Base-by-base conservation (phyloP, 805 yeast species). In the Candida broadrunensis region DNA sequence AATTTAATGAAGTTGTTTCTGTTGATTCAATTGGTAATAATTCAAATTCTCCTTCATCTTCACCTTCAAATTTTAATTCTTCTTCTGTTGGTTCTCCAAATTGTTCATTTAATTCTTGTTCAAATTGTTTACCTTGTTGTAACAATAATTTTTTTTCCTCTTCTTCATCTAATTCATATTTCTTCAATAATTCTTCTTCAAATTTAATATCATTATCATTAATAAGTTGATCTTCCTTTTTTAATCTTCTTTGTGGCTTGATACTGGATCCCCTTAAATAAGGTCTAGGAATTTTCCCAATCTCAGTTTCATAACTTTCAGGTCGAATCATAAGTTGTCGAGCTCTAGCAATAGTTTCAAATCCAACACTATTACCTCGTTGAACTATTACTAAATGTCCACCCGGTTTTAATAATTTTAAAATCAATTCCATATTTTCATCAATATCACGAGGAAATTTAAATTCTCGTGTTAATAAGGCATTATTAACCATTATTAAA, bases 261-360 rank as follows among this genome's bases (percentile, higher is more conserved):
- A 56, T 47, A 1, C 65, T 48, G 0, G 79, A 70, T 1, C 82
- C 81, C 26, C 75, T 70, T 30, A 74, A 67, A 61, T 81, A 85
- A 1, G 87, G 85, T 50, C 89, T 69, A 24, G 93, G 89, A 24
- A 81, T 73, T 52, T 83, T 83, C 0, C 83, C 83, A 30, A 63
- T 56, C 48, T 80, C 85, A 11, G 63, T 61, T 5, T 62, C 70
- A 49, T 70, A 71, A 5, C 78, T 75, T 50, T 85, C 95, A 0
- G 97, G 97, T 50, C 98, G 78, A n/a, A 91, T 66, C 77, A 88
- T 79, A 3, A 88, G 65, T 58, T 91, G 97, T 54, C 99, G 73
- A 4, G 97, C 97, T 39, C 97, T 72, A 0, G 96, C 95, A 42
- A 89, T 75, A 2, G 80, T 72, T 61, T 93, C 99, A 56, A 88